Conservation (phyloP, 371 early-diverging fungal genomes). For the Parasitella parasitica region DNA sequence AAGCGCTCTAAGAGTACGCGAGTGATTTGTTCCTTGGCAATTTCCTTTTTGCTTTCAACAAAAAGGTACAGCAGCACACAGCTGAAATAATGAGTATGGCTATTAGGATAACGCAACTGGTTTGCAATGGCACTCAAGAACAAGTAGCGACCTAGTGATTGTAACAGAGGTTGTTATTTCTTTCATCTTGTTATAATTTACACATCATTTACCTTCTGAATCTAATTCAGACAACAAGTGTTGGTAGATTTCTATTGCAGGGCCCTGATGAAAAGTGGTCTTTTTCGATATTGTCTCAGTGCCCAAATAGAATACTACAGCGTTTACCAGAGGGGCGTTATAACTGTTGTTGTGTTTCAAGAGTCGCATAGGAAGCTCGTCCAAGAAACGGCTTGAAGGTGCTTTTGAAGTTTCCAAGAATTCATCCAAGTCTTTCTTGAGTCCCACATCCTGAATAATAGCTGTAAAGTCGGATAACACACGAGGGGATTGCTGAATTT, state of each 20-base stretch:
- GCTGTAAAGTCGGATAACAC: conserved; percentile 81
- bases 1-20: conserved; percentile 92
- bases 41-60: conserved; percentile 75
- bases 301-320: conserved; percentile 87
- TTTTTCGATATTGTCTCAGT: conserved; percentile 69
- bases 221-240: conserved; percentile 75
- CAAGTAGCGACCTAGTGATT: conserved; percentile 60
- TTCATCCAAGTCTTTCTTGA: conserved; percentile 73
- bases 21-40: conserved; percentile 92
- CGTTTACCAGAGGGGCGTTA: conserved; percentile 79
- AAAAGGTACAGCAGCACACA: conserved; percentile 81
- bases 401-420: conserved; percentile 57
- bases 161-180: no score
- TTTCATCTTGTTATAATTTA: neutral
- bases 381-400: conserved; percentile 1
- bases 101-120: conserved; percentile 95
- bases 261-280: conserved; percentile 65
- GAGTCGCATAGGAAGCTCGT: neutral
- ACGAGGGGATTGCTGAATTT: conserved; percentile 79
- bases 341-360: conserved; percentile 37
- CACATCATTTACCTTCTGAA: conserved; percentile 63
- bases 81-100: conserved; percentile 94
- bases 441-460: conserved; percentile 45
- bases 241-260: conserved; percentile 84
- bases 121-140: conserved; percentile 92